Percentiles rank a stretch among this genome's conserved stretches.
Evolutionary conservation across 257 asterid genomes (phyloP).

Genomic region (Solanum dulcamara): DNA sequence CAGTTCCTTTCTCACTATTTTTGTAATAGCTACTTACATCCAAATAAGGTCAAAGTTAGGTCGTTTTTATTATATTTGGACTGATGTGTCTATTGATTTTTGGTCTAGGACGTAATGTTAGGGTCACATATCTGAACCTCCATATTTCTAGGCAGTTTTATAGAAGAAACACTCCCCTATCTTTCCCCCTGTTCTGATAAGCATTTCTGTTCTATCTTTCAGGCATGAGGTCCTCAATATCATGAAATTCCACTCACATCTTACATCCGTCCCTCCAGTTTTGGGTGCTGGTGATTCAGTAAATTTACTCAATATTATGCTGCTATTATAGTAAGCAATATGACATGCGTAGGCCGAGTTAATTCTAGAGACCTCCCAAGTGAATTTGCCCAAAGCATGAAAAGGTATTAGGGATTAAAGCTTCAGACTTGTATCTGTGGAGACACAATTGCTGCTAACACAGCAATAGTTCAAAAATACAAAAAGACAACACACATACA

Average conservation of each 20-base stretch:
- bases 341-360: background rate
- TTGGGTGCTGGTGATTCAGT: conserved; percentile 67
- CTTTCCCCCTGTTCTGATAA: background rate
- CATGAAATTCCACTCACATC: conserved; percentile 52
- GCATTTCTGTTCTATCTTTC: conserved; percentile 13
- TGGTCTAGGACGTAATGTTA: background rate
- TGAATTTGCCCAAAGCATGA: background rate
- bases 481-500: background rate
- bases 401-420: background rate
- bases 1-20: background rate
- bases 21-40: background rate
- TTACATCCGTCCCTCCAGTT: conserved; percentile 62
- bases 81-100: background rate
- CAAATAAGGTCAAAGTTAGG: background rate
- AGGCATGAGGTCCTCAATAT: conserved; percentile 62
- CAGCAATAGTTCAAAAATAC: background rate
- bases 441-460: background rate
- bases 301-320: background rate
- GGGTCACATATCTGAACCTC: background rate
- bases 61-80: background rate
- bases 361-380: background rate
- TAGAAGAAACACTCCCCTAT: background rate
- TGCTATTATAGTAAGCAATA: background rate
- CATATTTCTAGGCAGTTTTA: background rate
- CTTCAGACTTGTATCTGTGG: background rate